Conservation (phyloP, 1,284 basidiomycete species). For the Ganoderma sinense region DNA sequence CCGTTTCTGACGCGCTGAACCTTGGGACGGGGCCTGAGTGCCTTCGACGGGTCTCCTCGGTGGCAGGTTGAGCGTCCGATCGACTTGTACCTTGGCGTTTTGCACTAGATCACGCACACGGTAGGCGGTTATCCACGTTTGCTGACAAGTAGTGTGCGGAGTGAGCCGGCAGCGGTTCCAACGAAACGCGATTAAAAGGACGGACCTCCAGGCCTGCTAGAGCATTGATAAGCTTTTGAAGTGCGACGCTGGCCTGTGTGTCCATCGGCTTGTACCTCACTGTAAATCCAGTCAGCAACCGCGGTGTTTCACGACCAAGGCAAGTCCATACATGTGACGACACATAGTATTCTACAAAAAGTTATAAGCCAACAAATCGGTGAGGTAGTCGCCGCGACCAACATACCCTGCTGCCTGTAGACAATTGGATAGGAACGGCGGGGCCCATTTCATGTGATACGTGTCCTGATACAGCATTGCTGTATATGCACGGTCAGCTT, state of each 20-base stretch:
- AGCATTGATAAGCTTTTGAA: constrained; percentile 72
- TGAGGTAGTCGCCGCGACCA: neutral
- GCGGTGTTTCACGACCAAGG: neutral
- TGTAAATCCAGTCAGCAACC: constrained; percentile 38
- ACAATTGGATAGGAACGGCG: constrained; percentile 77
- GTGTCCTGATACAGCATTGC: constrained; percentile 68
- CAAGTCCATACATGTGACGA: constrained; percentile 63
- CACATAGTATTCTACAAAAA: constrained; percentile 71
- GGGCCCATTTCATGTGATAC: constrained; percentile 68
- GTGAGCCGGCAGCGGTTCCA: neutral
- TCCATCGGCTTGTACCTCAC: constrained; percentile 75
- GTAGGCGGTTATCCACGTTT: constrained; percentile 74
- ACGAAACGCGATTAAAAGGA: constrained; percentile 17
- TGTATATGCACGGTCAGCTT: constrained; percentile 36
- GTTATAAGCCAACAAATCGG: constrained; percentile 10
- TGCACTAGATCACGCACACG: constrained; percentile 77
- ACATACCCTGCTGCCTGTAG: constrained; percentile 80
- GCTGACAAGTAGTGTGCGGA: constrained; percentile 39
- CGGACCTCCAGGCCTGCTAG: constrained; percentile 76
- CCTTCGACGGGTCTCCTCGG: neutral
- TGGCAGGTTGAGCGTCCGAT: constrained; percentile 38
- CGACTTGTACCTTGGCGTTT: constrained; percentile 68
- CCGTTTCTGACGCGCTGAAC: constrained; percentile 17
- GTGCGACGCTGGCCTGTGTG: constrained; percentile 68
- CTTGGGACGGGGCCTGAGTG: neutral